phyloP scores from a whole-genome alignment of 169 alveolate genomes.

The Babesia bigemina region DNA sequence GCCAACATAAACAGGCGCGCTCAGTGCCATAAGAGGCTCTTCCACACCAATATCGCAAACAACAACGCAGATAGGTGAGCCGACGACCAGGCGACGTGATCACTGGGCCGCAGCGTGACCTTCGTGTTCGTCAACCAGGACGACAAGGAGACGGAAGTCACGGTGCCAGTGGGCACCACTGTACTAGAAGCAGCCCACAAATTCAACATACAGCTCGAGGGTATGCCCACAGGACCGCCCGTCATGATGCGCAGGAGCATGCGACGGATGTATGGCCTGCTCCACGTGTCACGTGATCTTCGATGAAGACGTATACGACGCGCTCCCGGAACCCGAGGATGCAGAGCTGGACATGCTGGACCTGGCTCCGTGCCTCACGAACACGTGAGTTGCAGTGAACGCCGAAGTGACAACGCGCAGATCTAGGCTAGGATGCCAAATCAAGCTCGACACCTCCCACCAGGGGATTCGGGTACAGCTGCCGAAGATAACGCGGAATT shows the following conservation, averaged over 20 bases:
- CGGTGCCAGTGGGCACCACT: slow-evolving; percentile 76
- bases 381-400: slow-evolving; percentile 75
- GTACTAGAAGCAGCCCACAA: slow-evolving; percentile 84
- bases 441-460: slow-evolving; percentile 80
- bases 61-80: slow-evolving; percentile 11
- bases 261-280: slow-evolving; percentile 94
- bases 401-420: slow-evolving; percentile 27
- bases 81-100: not conserved
- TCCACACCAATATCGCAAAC: slow-evolving; percentile 27
- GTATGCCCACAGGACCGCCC: slow-evolving; percentile 38
- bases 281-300: slow-evolving; percentile 96
- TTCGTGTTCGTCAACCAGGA: slow-evolving; percentile 60
- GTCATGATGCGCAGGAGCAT: slow-evolving; percentile 87
- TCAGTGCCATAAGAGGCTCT: not conserved
- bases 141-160: slow-evolving; percentile 71
- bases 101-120: slow-evolving; percentile 60
- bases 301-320: slow-evolving; percentile 87
- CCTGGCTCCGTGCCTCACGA: slow-evolving; percentile 94
- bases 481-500: slow-evolving; percentile 91
- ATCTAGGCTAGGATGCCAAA: slow-evolving; percentile 94
- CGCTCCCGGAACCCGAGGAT: slow-evolving; percentile 85
- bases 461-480: slow-evolving; percentile 84
- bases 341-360: slow-evolving; percentile 95
- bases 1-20: not conserved
- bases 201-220: slow-evolving; percentile 80